Base-by-base conservation (phyloP, 768 basidiomycete genomes). In the Hortiboletus campestris region DNA sequence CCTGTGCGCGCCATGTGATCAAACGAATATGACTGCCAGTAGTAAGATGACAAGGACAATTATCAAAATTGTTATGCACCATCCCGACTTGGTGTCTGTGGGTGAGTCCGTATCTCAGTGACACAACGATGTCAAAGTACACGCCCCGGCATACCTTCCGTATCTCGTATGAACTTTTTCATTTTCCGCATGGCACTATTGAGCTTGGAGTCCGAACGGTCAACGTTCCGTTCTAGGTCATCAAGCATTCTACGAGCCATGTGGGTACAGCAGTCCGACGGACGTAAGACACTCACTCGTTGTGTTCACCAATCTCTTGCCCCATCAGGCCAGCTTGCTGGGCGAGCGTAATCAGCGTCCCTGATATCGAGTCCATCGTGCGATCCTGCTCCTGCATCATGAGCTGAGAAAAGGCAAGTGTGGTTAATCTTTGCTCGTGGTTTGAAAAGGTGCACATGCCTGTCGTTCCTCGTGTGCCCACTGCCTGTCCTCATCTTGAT, bases 311-410 rank as follows among this genome's bases (percentile, higher is more conserved):
- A 47, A 98, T 91, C 68, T 99, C 97, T 54, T 84, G 85, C 0
- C 96, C 96, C 85, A 99, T 99, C 32, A 98, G 76, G 12, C 88
- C 89, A 0, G 97, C 97, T 73, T 98, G 97, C 59, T 91, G 86
- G 0, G 88, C 86, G 8, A 99, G 76, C 1, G 89, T 94, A 53
- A 69, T 84, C 50, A 99, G 72, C 2, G 95, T 94, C 0, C 94
- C 93, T 0, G 88, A 82, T 67, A 99, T 95, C 0, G 88, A 83
- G 52, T 88, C 85, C 63, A 99, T 88, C 0, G 94, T 89, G 29
- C 84, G 80, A 67, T 99, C 97, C 76, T 99, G 97, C 64, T 91
- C 83, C 46, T 80, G 81, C 25, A 98, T 83, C 73, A 98, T 84
- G 68, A 95, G 80, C 91, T 95, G 68, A 45, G 28, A 32, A 8